Percentiles rank a stretch among this genome's conserved stretches.
Conservation (phyloP, 2,329 filamentous ascomycete species). For the Fusarium sp. region DNA sequence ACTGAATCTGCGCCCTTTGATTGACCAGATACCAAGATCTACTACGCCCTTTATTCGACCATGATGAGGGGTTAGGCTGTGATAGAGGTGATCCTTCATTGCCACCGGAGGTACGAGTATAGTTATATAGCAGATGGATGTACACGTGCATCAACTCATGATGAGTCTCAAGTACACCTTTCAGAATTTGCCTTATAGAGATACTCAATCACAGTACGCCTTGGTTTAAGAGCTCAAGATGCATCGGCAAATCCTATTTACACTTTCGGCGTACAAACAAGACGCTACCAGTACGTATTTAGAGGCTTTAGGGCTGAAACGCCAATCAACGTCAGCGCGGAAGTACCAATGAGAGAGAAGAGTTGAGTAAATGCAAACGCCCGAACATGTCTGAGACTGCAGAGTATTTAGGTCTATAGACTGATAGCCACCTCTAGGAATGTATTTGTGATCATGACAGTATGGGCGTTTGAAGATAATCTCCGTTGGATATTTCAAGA, state of each 20-base stretch:
- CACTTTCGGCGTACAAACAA: not conserved
- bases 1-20: conserved; percentile 17
- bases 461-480: not conserved
- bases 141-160: not conserved
- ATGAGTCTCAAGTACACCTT: not conserved
- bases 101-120: not conserved
- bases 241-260: not conserved
- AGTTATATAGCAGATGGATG: not conserved
- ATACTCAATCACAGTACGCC: not conserved
- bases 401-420: not conserved
- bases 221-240: not conserved
- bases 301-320: conserved; percentile 8
- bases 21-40: conserved; percentile 12
- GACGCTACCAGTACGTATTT: not conserved
- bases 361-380: not conserved
- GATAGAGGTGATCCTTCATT: not conserved
- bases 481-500: not conserved
- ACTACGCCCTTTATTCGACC: not conserved
- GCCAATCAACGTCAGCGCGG: not conserved
- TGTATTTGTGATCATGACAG: not conserved
- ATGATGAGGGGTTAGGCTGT: not conserved
- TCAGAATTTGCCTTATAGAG: not conserved
- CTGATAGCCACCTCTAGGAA: not conserved
- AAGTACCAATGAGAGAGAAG: not conserved
- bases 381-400: not conserved